Evolutionary conservation across 495 filamentous ascomycete genomes (phyloP), one percentile per base, ranked within the genome.

Genomic region (Immersiella caudata): DNA sequence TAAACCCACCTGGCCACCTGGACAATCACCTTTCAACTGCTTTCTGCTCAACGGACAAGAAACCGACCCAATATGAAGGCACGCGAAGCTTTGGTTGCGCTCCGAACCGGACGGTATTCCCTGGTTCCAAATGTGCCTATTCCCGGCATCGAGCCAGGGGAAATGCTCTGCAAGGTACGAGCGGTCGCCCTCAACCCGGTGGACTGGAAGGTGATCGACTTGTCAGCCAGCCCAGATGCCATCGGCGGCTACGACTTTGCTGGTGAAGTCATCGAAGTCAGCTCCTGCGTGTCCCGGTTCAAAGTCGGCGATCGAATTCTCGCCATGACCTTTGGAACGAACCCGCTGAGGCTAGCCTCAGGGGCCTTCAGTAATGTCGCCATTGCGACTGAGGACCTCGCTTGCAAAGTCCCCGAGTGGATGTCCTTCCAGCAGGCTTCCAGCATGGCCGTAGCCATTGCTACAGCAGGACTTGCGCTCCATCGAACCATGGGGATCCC

Each of bases 221-320:
- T 58, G 16, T 54, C 35, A 18, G 21, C 35, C 6, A 54, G 52
- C 7, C 55, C 64, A 6, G 64, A 54, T 4, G 58, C 29, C 6
- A 36, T 66, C 33, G 20, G 35, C 64, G 64, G 64, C 52, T 66
- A 21, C 35, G 52, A 66, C 57, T 67, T 51, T 36, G 65, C 65
- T 6, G 65, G 65, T 35, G 27, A 12, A 9, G 56, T 67, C 22
- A 24, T 50, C 24, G 21, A 18, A 24, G 5, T 67, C n/a, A 56
- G 65, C 21, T 20, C 29, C 12, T 36, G 56, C 5, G 65, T 67
- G 36, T 62, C 29, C 26, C 2, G 65, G 21, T 50, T 56, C 33
- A n/a, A 50, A 51, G 1, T 57, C 14, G 65, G 65, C 18, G 65
- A 67, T 46, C 65, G 65, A 50, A 46, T 67, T 27, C 12, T n/a